A percentile compares a stretch with the other conserved stretches of the same genome.
These are phyloP conservation scores for Jatropha multifida DNA, from an alignment of 441 rosid species.

Conservation along the genomic window DNA sequence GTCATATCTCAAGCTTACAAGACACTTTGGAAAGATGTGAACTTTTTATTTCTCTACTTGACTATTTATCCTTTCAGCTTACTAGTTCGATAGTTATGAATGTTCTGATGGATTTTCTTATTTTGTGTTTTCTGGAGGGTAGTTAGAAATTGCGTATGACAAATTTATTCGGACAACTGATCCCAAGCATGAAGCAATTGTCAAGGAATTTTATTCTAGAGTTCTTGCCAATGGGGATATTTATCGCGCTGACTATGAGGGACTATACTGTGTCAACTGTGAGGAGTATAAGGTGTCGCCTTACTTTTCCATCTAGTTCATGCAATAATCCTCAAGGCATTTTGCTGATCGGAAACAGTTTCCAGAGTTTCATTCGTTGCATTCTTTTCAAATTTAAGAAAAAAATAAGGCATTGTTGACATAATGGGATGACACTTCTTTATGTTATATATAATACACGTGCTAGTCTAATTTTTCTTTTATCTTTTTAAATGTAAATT, in stretches of 20 bases:
- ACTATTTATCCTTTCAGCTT: constrained; percentile 11
- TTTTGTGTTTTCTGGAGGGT: constrained; percentile 27
- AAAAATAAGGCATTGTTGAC: neutral
- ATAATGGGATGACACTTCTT: neutral
- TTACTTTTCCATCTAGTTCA: constrained; percentile 11
- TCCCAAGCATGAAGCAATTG: constrained; percentile 84
- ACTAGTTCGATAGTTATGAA: constrained; percentile 9
- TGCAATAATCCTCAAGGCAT: neutral
- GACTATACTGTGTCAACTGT: constrained; percentile 89
- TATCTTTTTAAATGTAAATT: neutral
- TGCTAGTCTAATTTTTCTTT: neutral
- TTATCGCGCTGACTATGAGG: constrained; percentile 86
- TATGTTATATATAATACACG: neutral
- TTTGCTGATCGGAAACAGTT: neutral
- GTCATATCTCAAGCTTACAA: constrained; percentile 71
- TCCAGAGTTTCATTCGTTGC: neutral
- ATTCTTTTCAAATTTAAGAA: neutral
- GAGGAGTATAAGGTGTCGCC: constrained; percentile 85
- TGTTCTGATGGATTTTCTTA: constrained; percentile 13
- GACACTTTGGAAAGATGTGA: constrained; percentile 80
- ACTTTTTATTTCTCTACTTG: constrained; percentile 5
- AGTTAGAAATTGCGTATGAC: constrained; percentile 78
- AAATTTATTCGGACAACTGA: constrained; percentile 91
- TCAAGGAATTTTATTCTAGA: constrained; percentile 80
- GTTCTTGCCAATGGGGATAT: constrained; percentile 89